Percentiles rank a stretch among this genome's conserved stretches.
phyloP scores from a whole-genome alignment of 495 filamentous ascomycete species.

The Tetracladium setigerum region DNA sequence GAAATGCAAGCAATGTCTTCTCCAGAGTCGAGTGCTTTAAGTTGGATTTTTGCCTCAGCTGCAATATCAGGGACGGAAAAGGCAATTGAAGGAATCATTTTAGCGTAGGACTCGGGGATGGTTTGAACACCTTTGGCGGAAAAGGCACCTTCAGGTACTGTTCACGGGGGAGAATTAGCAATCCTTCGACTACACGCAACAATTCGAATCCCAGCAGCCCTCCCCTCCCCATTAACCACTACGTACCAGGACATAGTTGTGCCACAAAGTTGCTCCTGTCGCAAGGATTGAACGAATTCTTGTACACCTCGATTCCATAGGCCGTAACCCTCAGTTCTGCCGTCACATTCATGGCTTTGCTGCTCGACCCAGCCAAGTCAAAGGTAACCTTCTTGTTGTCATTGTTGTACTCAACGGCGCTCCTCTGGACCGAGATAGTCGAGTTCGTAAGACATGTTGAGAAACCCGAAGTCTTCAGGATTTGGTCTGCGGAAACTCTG shows the following conservation, averaged over 20 bases:
- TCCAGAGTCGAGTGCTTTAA: constrained; percentile 53
- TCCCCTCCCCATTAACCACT: background rate
- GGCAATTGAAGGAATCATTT: constrained; percentile 79
- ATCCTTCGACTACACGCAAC: background rate
- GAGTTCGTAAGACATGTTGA: constrained; percentile 61
- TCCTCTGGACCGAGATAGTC: constrained; percentile 60
- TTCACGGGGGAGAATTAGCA: constrained; percentile 16
- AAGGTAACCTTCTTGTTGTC: constrained; percentile 65
- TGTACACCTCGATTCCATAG: constrained; percentile 79
- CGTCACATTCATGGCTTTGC: constrained; percentile 69
- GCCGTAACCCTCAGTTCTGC: constrained; percentile 73
- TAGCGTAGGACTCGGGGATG: constrained; percentile 63
- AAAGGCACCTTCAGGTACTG: constrained; percentile 71
- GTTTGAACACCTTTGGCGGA: constrained; percentile 57
- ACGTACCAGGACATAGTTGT: constrained; percentile 76
- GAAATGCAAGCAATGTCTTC: constrained; percentile 73
- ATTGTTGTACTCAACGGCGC: constrained; percentile 75
- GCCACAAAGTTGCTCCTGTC: constrained; percentile 51
- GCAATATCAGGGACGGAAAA: constrained; percentile 89
- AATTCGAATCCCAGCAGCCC: background rate
- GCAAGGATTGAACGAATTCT: constrained; percentile 78
- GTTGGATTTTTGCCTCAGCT: constrained; percentile 71
- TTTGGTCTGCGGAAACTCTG: constrained; percentile 45
- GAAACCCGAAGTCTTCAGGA: constrained; percentile 76
- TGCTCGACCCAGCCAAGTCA: constrained; percentile 74